phyloP scores from a whole-genome alignment of 2,329 filamentous ascomycete species.

The Alternaria sp. region DNA sequence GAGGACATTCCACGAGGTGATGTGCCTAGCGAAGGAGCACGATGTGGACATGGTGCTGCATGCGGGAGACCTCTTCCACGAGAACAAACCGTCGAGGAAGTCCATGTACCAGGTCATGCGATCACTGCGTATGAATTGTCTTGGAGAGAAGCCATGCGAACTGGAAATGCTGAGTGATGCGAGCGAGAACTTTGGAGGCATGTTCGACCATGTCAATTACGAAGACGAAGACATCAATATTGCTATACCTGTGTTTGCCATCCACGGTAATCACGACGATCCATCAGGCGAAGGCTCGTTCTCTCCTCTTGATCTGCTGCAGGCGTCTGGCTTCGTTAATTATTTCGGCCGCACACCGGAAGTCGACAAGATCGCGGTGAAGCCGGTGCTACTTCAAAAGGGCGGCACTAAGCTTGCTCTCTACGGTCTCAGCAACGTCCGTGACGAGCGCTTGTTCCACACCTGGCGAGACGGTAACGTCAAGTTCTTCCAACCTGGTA shows the following conservation, averaged over 20 bases:
- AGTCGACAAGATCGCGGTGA: slow-evolving; percentile 90
- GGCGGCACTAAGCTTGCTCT: slow-evolving; percentile 90
- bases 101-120: slow-evolving; percentile 98
- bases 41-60: slow-evolving; percentile 99
- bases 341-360: slow-evolving; percentile 94
- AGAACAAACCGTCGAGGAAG: slow-evolving; percentile 96
- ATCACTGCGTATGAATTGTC: slow-evolving; percentile 88
- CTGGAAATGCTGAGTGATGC: slow-evolving; percentile 94
- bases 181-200: slow-evolving; percentile 84
- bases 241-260: slow-evolving; percentile 96
- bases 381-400: slow-evolving; percentile 92
- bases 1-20: slow-evolving; percentile 94
- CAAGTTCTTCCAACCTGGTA: slow-evolving; percentile 85
- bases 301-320: slow-evolving; percentile 88
- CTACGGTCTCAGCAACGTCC: slow-evolving; percentile 94
- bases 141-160: slow-evolving; percentile 94
- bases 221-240: slow-evolving; percentile 97
- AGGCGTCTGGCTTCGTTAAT: slow-evolving; percentile 90
- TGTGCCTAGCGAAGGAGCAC: slow-evolving; percentile 82
- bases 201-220: slow-evolving; percentile 96
- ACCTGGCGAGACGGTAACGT: slow-evolving; percentile 94
- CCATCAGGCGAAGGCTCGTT: slow-evolving; percentile 94
- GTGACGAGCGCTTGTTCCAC: slow-evolving; percentile 91
- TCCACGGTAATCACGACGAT: slow-evolving; percentile 98
- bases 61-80: slow-evolving; percentile 94